Percentiles rank a stretch among this genome's conserved stretches.
Conservation (phyloP, 768 basidiomycete species). For the Termitomyces sp. region DNA sequence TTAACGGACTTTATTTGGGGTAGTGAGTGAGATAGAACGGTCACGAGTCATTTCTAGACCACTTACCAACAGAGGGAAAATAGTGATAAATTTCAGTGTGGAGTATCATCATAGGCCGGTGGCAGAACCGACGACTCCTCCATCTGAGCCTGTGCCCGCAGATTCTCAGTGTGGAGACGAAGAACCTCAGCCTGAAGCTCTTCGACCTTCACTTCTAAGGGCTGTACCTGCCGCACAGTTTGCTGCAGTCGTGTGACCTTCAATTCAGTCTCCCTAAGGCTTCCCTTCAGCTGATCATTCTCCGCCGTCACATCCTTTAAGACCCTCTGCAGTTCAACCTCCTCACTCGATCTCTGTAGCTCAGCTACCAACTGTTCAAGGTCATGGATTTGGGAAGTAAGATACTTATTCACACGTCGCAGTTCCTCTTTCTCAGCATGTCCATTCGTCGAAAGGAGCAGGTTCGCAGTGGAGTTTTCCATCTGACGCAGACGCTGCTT, state of each 20-base stretch:
- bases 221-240: slow-evolving; percentile 2
- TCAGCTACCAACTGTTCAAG: slow-evolving; percentile 25
- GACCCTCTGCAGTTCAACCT: slow-evolving; percentile 19
- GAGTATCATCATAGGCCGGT: slow-evolving; percentile 14
- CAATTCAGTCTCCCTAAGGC: slow-evolving; percentile 19
- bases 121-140: slow-evolving; percentile 12
- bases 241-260: slow-evolving; percentile 5
- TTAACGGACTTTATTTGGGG: not conserved
- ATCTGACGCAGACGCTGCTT: slow-evolving; percentile 29
- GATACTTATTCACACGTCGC: slow-evolving; percentile 25
- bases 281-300: slow-evolving; percentile 28
- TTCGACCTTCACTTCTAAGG: slow-evolving; percentile 7
- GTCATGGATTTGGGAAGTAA: slow-evolving; percentile 25
- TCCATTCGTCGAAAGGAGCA: slow-evolving; percentile 24
- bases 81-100: not conserved
- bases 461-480: slow-evolving; percentile 28
- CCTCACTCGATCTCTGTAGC: slow-evolving; percentile 23
- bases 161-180: slow-evolving; percentile 8
- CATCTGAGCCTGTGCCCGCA: not conserved
- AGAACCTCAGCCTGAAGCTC: slow-evolving; percentile 11
- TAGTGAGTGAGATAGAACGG: not conserved
- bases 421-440: slow-evolving; percentile 26
- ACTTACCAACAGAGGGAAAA: not conserved
- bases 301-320: slow-evolving; percentile 25
- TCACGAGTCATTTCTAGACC: not conserved